Base-by-base conservation (phyloP, 768 basidiomycete genomes). In the Russula abietina region DNA sequence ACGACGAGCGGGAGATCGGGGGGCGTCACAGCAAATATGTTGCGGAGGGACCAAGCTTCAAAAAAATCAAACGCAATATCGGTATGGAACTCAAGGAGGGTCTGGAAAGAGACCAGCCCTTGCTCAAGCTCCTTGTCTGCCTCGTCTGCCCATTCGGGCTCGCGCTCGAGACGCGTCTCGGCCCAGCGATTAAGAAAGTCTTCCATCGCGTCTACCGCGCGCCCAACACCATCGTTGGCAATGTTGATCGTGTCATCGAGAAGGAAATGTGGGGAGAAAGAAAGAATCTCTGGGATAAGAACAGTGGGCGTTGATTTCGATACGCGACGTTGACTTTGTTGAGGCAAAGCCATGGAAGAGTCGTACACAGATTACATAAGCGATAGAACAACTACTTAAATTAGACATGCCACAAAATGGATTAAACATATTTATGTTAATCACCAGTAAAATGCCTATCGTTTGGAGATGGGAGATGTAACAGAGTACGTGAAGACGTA, bases 31-130 rank as follows among this genome's bases (percentile, higher is more conserved):
- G 85, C 82, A 69, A 96, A 96, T 60, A 93, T 88, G 73, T 96
- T 97, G 46, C 92, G 78, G 70, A 93, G 73, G 12, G 85, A 86
- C 93, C 93, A 96, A 0, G 86, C 87, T 74, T 93, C 93, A 69
- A 97, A 91, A 70, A 88, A 89, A 72, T 97, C 93, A 63, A 95
- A 91, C 0, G 93, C 93, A 50, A 91, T 81, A 70, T 97, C 93
- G 49, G 90, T 87, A 67, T 94, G 93, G 59, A 85, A 85, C 70
- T 94, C 91, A 16, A 97, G 79, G 49, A 95, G 79, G 0, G 93
- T 94, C 72, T 95, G 91, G 66, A 96, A 91, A 26, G 89, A 81
- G 55, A 91, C 87, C 1, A 93, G 75, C 2, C 92, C 93, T 74
- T 91, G 84, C 67, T 88, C 86, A 24, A 89, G 79, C 64, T 90